Evolutionary conservation across 1,284 basidiomycete species (phyloP).

Genomic region (Taiwanofungus camphoratus): DNA sequence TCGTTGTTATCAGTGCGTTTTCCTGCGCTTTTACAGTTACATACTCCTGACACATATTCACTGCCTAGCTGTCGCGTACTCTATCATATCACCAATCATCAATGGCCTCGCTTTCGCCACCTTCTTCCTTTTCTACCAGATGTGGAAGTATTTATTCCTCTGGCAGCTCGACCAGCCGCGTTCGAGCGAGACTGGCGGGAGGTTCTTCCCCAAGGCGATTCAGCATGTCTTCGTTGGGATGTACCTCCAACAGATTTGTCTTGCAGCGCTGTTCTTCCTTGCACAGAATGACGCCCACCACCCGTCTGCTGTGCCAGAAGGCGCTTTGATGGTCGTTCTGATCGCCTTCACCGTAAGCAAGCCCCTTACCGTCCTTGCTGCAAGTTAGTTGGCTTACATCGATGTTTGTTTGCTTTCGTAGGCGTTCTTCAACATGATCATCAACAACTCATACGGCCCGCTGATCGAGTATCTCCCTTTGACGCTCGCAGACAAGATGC

Average conservation of each 20-base stretch:
- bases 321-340: slow-evolving; percentile 78
- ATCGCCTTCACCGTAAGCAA: slow-evolving; percentile 70
- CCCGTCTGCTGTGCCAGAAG: slow-evolving; percentile 63
- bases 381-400: too few relatives aligned
- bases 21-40: neutral
- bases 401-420: slow-evolving; percentile 28
- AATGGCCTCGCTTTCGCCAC: slow-evolving; percentile 83
- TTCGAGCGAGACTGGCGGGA: slow-evolving; percentile 81
- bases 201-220: slow-evolving; percentile 95
- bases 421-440: slow-evolving; percentile 62
- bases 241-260: slow-evolving; percentile 81
- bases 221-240: slow-evolving; percentile 91
- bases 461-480: slow-evolving; percentile 68
- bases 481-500: slow-evolving; percentile 67
- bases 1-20: slow-evolving; percentile 72
- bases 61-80: slow-evolving; percentile 64
- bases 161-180: slow-evolving; percentile 76
- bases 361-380: neutral
- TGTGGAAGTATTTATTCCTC: slow-evolving; percentile 89
- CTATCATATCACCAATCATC: slow-evolving; percentile 90
- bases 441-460: slow-evolving; percentile 67
- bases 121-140: slow-evolving; percentile 80
- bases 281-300: slow-evolving; percentile 47
- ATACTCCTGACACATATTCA: neutral
- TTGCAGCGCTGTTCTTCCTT: slow-evolving; percentile 87